Conservation (phyloP, 345 rosid species). For the Acer campestre region DNA sequence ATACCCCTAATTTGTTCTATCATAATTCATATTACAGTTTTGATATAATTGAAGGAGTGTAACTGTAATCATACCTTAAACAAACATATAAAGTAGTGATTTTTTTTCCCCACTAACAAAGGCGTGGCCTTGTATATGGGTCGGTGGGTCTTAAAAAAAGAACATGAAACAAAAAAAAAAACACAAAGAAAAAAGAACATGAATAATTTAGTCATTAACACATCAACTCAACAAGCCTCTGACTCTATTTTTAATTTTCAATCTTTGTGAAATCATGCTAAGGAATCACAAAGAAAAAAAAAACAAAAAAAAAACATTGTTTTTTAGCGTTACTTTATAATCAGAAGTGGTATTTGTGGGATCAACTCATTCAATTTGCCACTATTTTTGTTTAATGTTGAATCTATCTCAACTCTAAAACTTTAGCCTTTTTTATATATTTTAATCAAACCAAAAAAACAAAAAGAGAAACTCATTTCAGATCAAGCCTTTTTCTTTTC, state of each 20-base stretch:
- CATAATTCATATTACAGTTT: too few species aligned
- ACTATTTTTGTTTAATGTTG: neutral
- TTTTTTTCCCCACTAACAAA: too few species aligned
- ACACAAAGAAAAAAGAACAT: neutral
- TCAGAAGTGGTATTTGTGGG: neutral
- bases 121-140: neutral
- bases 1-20: too few species aligned
- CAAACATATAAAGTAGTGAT: neutral
- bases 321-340: too few species aligned
- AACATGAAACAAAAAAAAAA: too few species aligned
- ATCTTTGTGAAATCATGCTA: neutral
- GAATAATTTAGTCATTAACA: neutral
- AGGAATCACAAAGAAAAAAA: too few species aligned
- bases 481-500: neutral
- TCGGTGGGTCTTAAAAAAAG: neutral
- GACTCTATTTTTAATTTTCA: neutral
- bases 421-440: neutral
- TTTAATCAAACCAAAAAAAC: too few species aligned
- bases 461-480: neutral
- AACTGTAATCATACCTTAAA: too few species aligned
- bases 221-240: neutral
- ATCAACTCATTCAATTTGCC: neutral
- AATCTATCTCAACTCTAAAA: neutral
- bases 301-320: too few species aligned
- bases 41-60: too few species aligned